Percentiles rank a stretch among this genome's conserved stretches.
Evolutionary conservation across 345 rosid species (phyloP).

Genomic region (Brassica incana): DNA sequence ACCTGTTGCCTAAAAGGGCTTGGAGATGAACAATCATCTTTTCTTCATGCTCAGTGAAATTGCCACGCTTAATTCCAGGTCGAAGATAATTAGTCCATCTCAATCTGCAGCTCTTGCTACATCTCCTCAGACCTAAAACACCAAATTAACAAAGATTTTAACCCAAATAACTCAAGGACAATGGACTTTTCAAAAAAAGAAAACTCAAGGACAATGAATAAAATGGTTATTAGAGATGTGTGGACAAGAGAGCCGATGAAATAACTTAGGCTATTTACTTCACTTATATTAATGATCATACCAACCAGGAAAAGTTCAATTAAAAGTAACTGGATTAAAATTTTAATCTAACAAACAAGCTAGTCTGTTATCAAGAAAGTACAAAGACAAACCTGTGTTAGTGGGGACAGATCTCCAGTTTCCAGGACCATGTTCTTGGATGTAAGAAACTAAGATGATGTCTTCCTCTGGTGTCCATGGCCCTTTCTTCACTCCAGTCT

Average conservation of each 20-base stretch:
- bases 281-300: constrained; percentile 48
- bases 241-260: constrained; percentile 28
- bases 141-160: constrained; percentile 11
- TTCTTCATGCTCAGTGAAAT: constrained; percentile 90
- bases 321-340: neutral
- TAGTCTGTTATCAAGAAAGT: neutral
- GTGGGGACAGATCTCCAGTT: constrained; percentile 96
- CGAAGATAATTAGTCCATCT: constrained; percentile 96
- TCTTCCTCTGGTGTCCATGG: constrained; percentile 99
- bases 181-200: neutral
- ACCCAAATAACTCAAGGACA: neutral
- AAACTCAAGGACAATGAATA: neutral
- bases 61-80: constrained; percentile 93
- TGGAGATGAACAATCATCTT: constrained; percentile 94
- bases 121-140: constrained; percentile 78
- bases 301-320: constrained; percentile 40
- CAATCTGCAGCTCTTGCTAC: constrained; percentile 98
- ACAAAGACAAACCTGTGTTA: constrained; percentile 59
- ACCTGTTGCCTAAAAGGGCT: constrained; percentile 98
- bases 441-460: constrained; percentile 82
- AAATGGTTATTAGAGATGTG: constrained; percentile 18
- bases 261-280: constrained; percentile 37
- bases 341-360: neutral
- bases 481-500: constrained; percentile 91
- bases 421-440: constrained; percentile 97